Evolutionary conservation across 2,329 filamentous ascomycete species (phyloP).

Genomic region (Penicillium concentricum): DNA sequence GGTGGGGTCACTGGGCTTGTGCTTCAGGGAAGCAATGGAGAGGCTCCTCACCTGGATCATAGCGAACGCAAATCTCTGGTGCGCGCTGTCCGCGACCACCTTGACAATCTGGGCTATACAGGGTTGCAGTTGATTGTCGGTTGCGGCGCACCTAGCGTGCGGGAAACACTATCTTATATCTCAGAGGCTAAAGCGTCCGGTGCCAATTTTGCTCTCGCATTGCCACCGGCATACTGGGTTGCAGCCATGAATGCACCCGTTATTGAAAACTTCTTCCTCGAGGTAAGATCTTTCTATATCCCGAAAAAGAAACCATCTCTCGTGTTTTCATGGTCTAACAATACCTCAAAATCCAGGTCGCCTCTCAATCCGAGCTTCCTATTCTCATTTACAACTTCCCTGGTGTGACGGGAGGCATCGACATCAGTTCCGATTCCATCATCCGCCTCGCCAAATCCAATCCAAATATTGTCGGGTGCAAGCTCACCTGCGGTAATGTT

Average conservation of each 20-base stretch:
- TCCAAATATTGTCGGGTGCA: slow-evolving; percentile 61
- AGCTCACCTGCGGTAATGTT: slow-evolving; percentile 64
- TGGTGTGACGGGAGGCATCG: slow-evolving; percentile 55
- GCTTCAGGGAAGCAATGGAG: slow-evolving; percentile 50
- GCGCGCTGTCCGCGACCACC: slow-evolving; percentile 37
- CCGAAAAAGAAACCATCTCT: neutral
- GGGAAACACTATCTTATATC: slow-evolving; percentile 65
- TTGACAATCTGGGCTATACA: slow-evolving; percentile 47
- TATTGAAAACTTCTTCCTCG: slow-evolving; percentile 58
- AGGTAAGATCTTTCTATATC: slow-evolving; percentile 18
- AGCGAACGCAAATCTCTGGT: slow-evolving; percentile 53
- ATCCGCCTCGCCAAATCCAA: slow-evolving; percentile 49
- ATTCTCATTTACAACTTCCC: slow-evolving; percentile 68
- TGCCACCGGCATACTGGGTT: slow-evolving; percentile 67
- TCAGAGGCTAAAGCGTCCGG: slow-evolving; percentile 63
- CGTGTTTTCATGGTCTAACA: neutral
- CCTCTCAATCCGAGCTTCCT: slow-evolving; percentile 53
- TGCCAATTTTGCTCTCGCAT: slow-evolving; percentile 67
- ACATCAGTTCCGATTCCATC: slow-evolving; percentile 61
- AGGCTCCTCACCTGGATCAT: slow-evolving; percentile 51
- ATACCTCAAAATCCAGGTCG: slow-evolving; percentile 40
- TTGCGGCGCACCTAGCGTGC: slow-evolving; percentile 66
- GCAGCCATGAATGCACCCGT: slow-evolving; percentile 61
- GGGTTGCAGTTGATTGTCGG: slow-evolving; percentile 68
- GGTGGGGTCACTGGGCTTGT: slow-evolving; percentile 48